Percentiles rank a stretch among this genome's conserved stretches.
These are phyloP conservation scores for Eucalyptus paniculata DNA, from an alignment of 345 rosid genomes.

Conservation along the genomic window DNA sequence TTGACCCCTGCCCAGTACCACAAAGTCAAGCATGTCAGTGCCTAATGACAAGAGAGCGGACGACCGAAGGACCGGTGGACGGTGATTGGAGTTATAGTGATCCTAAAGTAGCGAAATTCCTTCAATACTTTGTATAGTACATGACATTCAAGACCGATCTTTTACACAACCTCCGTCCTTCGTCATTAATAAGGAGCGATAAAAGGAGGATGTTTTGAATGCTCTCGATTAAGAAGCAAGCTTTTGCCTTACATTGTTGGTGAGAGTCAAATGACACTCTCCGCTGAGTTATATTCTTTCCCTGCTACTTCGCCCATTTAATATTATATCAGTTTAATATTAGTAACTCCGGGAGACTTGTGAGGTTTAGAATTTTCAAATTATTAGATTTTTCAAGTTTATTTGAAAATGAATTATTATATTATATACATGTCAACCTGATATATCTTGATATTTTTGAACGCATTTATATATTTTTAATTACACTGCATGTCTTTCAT, in stretches of 20 bases:
- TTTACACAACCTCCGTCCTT: not conserved
- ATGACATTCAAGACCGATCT: not conserved
- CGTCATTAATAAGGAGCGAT: not conserved
- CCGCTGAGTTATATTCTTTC: not conserved
- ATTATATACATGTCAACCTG: not conserved
- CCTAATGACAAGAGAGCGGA: not conserved
- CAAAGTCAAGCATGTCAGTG: not conserved
- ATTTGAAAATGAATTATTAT: not conserved
- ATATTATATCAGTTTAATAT: not conserved
- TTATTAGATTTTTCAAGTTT: not conserved
- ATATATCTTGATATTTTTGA: not conserved
- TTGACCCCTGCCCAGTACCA: not conserved
- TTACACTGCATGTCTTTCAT: not conserved
- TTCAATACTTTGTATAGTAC: not conserved
- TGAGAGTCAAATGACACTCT: not conserved
- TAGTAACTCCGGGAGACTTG: not conserved
- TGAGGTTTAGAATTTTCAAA: not conserved
- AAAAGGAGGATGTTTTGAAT: not conserved
- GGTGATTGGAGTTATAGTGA: not conserved
- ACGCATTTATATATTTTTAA: not conserved
- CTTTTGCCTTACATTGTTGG: not conserved
- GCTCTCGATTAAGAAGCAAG: not conserved
- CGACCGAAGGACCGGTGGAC: not conserved
- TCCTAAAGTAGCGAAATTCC: not conserved
- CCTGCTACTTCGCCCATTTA: not conserved